Conservation (phyloP, 73 alveolate genomes). For the Breviolum minutum region DNA sequence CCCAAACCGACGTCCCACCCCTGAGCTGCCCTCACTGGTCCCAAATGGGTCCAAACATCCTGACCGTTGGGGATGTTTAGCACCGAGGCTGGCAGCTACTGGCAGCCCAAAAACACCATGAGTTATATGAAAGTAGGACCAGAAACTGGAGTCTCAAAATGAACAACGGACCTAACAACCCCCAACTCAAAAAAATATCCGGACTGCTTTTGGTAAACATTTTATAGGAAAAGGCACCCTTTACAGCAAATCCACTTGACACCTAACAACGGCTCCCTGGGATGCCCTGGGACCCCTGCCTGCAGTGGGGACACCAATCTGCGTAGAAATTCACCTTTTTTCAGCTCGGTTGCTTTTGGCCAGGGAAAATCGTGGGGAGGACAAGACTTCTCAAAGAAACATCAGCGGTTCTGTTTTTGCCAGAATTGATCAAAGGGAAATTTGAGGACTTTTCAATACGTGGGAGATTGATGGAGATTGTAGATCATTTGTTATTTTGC, state of each 20-base stretch:
- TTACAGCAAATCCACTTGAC: neutral
- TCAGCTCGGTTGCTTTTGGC: neutral
- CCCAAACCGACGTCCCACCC: too few relatives aligned
- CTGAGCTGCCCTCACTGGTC: conserved; percentile 29
- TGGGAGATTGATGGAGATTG: too few relatives aligned
- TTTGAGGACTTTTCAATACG: too few relatives aligned
- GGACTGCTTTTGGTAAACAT: neutral
- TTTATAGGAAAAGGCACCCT: neutral
- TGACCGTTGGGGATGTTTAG: neutral
- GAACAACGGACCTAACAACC: neutral
- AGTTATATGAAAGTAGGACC: neutral
- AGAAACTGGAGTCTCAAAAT: too few relatives aligned
- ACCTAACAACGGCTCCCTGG: neutral
- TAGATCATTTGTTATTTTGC: too few relatives aligned
- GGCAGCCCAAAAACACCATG: neutral
- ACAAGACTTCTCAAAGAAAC: too few relatives aligned
- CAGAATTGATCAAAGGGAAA: too few relatives aligned
- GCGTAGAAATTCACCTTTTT: conserved; percentile 65
- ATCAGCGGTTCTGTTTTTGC: too few relatives aligned
- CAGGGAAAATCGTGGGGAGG: neutral
- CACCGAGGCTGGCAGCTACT: neutral
- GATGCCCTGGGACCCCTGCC: neutral
- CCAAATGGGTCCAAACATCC: conserved; percentile 74
- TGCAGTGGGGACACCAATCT: conserved; percentile 91
- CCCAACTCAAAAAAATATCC: neutral